Conservation (phyloP, 179 eudicot species). For the Camellia oleifera region DNA sequence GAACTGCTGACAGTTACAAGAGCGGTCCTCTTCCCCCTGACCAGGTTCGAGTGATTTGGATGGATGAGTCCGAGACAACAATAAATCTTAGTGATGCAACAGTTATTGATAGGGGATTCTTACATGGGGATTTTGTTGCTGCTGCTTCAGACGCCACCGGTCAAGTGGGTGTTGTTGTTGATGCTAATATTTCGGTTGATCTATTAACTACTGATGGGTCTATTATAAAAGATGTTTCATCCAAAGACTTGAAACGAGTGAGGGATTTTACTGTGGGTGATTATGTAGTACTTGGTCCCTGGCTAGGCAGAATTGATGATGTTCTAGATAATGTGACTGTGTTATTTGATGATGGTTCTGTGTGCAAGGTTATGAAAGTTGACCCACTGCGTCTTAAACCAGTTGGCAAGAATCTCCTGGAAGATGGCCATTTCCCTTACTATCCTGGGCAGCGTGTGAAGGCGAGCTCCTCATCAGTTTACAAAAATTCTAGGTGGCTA, state of each 20-base stretch:
- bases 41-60: constrained; percentile 88
- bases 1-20: constrained; percentile 26
- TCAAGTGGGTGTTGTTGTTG: constrained; percentile 89
- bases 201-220: constrained; percentile 62
- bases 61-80: constrained; percentile 73
- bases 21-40: constrained; percentile 56
- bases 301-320: constrained; percentile 97
- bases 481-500: constrained; percentile 79
- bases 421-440: constrained; percentile 90
- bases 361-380: constrained; percentile 80
- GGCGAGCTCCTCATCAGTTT: constrained; percentile 82
- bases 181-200: constrained; percentile 68
- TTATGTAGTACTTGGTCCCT: constrained; percentile 83
- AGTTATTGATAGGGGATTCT: constrained; percentile 79
- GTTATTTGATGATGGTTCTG: constrained; percentile 82
- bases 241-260: constrained; percentile 75
- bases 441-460: constrained; percentile 95
- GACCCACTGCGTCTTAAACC: constrained; percentile 89
- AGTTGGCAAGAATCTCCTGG: constrained; percentile 58
- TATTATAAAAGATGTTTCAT: constrained; percentile 47
- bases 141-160: constrained; percentile 78
- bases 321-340: constrained; percentile 88
- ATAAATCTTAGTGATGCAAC: constrained; percentile 51
- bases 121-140: constrained; percentile 95
- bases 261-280: constrained; percentile 84